These are phyloP conservation scores for Lentinula sp. DNA, from an alignment of 768 basidiomycete species.

Conservation along the genomic window DNA sequence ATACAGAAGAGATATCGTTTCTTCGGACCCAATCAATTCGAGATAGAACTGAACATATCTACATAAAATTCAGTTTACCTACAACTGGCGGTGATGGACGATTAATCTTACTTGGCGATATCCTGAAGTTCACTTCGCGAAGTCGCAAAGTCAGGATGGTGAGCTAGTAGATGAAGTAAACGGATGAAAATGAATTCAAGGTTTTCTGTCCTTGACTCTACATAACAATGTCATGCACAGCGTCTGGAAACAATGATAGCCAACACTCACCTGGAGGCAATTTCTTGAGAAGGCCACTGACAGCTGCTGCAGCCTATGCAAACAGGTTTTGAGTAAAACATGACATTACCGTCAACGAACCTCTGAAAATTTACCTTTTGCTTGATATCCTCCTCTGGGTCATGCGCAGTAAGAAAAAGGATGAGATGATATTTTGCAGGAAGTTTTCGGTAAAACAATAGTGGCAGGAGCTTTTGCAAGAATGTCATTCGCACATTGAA, in stretches of 20 bases:
- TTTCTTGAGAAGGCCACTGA: slow-evolving; percentile 40
- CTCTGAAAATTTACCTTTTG: slow-evolving; percentile 35
- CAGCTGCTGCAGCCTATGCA: slow-evolving; percentile 51
- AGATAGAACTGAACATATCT: slow-evolving; percentile 92
- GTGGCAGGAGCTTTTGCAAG: slow-evolving; percentile 62
- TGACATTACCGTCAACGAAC: not conserved
- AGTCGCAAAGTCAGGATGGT: slow-evolving; percentile 87
- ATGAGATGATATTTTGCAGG: slow-evolving; percentile 73
- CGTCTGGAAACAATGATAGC: not conserved
- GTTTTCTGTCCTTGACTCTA: slow-evolving; percentile 53
- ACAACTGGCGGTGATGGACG: not conserved
- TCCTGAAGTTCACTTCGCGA: slow-evolving; percentile 65
- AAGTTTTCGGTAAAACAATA: slow-evolving; percentile 61
- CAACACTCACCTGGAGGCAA: slow-evolving; percentile 34
- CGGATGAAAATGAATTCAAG: slow-evolving; percentile 84
- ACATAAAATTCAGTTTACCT: slow-evolving; percentile 6
- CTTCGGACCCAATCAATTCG: slow-evolving; percentile 65
- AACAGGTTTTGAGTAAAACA: not conserved
- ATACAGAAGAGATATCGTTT: slow-evolving; percentile 81
- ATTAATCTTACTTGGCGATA: slow-evolving; percentile 65
- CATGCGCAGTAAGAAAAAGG: slow-evolving; percentile 84
- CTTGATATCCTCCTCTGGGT: slow-evolving; percentile 82
- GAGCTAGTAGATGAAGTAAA: slow-evolving; percentile 80
- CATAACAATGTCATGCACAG: not conserved
- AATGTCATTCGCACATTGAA: slow-evolving; percentile 81